Base-by-base conservation (phyloP, 257 asterid species). In the Petunia secreta region DNA sequence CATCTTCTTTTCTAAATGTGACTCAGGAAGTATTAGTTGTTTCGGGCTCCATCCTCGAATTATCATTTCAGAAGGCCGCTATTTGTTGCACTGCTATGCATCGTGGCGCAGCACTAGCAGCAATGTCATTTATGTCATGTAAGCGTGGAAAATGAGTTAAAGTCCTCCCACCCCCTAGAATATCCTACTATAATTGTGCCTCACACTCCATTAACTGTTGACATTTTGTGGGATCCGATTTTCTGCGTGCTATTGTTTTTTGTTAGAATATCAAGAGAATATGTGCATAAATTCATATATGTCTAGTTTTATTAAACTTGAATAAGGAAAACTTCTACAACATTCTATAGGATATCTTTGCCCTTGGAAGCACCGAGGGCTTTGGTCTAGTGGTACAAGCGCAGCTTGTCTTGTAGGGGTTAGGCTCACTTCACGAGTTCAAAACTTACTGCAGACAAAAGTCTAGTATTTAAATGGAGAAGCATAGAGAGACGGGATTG, bases 21-120 rank as follows among this genome's bases (percentile, higher is more conserved):
- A 40, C 46, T 86, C 95, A 94, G 98, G 92, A 86, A 84, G 90
- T 91, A 80, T 85, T 92, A 81, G 94, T 91, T 76, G 91, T 91
- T 80, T 91, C 97, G 78, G 93, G 93, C 79, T 84, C 95, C 74
- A 90, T 92, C 86, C 86, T 92, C 77, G 97, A 92, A 88, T 88
- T 84, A 81, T 91, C 97, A 83, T 83, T 94, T 87, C 97, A 89
- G 85, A 94, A 94, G 88, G 98, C 98, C 8, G 95, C 95, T 66
- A 90, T 92, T 81, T 94, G 94, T 80, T 92, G 94, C 85, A 92
- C 97, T 66, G 98, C 97, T 80, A 87, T 91, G 93, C 98, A 94
- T 83, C 98, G 97, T 83, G 98, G 94, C 84, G 97, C 98, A 77
- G 97, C 97, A 80, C 87, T 92, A 80, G 89, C 97, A 79, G 97